Percentiles rank a stretch among this genome's conserved stretches.
Conservation (phyloP, 805 yeast species). For the Lipomyces japonicus region DNA sequence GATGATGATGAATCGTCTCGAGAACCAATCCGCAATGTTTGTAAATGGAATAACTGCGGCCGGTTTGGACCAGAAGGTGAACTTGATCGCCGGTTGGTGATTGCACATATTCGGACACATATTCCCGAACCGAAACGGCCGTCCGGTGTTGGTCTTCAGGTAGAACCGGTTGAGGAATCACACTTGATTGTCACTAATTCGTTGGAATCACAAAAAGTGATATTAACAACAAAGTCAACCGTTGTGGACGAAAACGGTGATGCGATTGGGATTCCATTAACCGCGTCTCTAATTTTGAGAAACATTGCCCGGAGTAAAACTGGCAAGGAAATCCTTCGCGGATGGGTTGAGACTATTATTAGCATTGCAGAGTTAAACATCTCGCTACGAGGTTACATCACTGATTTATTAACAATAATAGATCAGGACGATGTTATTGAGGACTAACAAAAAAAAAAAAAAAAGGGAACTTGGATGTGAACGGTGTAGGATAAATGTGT, state of each 20-base stretch:
- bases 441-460: too few species aligned
- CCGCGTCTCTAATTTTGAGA: constrained; percentile 38
- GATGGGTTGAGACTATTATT: constrained; percentile 19
- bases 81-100: constrained; percentile 19
- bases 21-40: constrained; percentile 1
- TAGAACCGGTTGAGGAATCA: neutral
- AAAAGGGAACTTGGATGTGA: too few species aligned
- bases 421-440: too few species aligned
- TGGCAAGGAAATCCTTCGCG: constrained; percentile 31
- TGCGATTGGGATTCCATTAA: constrained; percentile 32
- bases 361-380: constrained; percentile 30
- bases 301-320: constrained; percentile 36
- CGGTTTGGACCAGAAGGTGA: constrained; percentile 24
- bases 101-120: constrained; percentile 28
- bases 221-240: constrained; percentile 18
- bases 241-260: constrained; percentile 32
- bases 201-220: neutral
- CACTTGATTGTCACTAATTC: neutral
- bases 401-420: constrained; percentile 27
- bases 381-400: constrained; percentile 26
- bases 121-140: constrained; percentile 21
- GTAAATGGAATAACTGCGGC: constrained; percentile 23
- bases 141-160: neutral
- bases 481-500: too few species aligned
- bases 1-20: too few species aligned